phyloP scores from a whole-genome alignment of 2,329 filamentous ascomycete species.

The Rhynchosporium secalis region DNA sequence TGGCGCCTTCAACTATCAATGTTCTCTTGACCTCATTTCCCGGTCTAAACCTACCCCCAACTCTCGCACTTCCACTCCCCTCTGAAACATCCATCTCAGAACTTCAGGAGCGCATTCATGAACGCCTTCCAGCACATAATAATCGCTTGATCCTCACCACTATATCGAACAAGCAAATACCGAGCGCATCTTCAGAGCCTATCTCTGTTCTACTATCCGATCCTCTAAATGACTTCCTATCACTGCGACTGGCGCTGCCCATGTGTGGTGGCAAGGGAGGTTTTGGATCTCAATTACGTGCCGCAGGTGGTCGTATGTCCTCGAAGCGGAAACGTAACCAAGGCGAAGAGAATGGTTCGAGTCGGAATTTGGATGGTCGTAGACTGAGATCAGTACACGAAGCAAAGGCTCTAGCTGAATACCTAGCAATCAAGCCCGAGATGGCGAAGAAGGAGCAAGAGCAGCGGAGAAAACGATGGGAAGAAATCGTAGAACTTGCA shows the following conservation, averaged over 20 bases:
- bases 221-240: constrained; percentile 67
- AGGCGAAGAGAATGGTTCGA: constrained; percentile 83
- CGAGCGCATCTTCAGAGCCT: constrained; percentile 51
- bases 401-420: constrained; percentile 92
- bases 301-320: constrained; percentile 96
- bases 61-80: constrained; percentile 73
- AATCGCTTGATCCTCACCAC: constrained; percentile 78
- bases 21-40: constrained; percentile 82
- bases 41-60: constrained; percentile 80
- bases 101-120: constrained; percentile 63
- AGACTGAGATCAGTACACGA: constrained; percentile 89
- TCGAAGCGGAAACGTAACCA: constrained; percentile 82
- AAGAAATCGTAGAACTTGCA: constrained; percentile 81
- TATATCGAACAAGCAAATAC: constrained; percentile 70
- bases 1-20: constrained; percentile 66
- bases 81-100: constrained; percentile 65
- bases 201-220: constrained; percentile 63
- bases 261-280: constrained; percentile 94
- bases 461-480: constrained; percentile 78
- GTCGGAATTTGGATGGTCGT: constrained; percentile 88
- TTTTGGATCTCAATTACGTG: constrained; percentile 94
- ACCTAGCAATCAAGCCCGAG: constrained; percentile 91
- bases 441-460: constrained; percentile 96
- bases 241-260: constrained; percentile 76
- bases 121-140: constrained; percentile 57